These are phyloP conservation scores for Gelatoporia subvermispora DNA, from an alignment of 768 basidiomycete genomes.

Conservation along the genomic window DNA sequence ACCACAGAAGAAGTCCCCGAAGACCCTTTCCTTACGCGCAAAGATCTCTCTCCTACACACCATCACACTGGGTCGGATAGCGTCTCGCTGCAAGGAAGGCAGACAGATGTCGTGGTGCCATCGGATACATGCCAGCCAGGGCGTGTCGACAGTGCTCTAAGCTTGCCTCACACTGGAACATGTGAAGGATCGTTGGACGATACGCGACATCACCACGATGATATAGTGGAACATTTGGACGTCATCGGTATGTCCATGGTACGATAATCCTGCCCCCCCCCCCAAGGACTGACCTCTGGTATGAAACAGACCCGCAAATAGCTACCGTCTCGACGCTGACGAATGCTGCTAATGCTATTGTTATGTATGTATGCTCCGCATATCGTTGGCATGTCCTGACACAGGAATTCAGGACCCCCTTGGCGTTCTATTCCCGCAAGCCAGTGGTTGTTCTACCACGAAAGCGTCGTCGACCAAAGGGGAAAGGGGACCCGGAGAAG, in stretches of 20 bases:
- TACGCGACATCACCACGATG: constrained; percentile 57
- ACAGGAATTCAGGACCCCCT: constrained; percentile 47
- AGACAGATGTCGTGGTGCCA: constrained; percentile 35
- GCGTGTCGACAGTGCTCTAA: constrained; percentile 42
- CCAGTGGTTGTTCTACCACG: constrained; percentile 58
- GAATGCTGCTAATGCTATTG: constrained; percentile 74
- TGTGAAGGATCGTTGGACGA: constrained; percentile 4
- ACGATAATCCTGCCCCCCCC: constrained; percentile 2
- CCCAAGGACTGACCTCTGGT: not conserved
- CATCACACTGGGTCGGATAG: constrained; percentile 9
- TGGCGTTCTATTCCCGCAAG: constrained; percentile 64
- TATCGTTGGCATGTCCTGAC: constrained; percentile 1
- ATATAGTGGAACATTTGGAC: constrained; percentile 81
- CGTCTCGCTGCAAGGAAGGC: constrained; percentile 35
- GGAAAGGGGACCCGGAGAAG: constrained; percentile 23
- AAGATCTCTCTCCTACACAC: not conserved
- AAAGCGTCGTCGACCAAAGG: constrained; percentile 9
- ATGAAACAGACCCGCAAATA: constrained; percentile 59
- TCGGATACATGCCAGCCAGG: constrained; percentile 31
- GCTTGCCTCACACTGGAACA: constrained; percentile 24
- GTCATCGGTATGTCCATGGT: constrained; percentile 61
- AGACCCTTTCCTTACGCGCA: constrained; percentile 1
- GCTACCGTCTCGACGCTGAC: constrained; percentile 70
- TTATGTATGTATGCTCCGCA: constrained; percentile 42
- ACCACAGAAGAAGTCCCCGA: not conserved